These are phyloP conservation scores for Magnolia officinalis DNA, from an alignment of 164 flowering plant species.

Conservation along the genomic window DNA sequence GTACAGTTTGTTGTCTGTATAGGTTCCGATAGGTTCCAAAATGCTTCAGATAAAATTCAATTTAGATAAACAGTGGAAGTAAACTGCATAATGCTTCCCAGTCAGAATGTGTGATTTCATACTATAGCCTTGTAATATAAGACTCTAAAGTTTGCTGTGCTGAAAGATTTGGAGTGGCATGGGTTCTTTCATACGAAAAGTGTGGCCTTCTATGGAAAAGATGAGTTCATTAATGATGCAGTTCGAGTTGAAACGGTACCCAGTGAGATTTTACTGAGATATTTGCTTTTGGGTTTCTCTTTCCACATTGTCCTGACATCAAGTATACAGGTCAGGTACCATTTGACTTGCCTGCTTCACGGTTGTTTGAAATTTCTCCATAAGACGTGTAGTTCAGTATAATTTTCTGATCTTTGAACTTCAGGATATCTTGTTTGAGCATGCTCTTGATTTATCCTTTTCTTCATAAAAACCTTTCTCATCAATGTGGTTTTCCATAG, in stretches of 20 bases:
- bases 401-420: neutral
- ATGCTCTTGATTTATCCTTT: neutral
- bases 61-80: neutral
- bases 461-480: neutral
- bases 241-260: neutral
- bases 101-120: neutral
- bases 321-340: too few relatives aligned
- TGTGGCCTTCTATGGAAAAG: neutral
- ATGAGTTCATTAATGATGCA: neutral
- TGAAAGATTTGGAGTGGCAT: neutral
- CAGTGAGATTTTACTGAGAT: neutral
- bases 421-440: neutral
- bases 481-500: too few relatives aligned
- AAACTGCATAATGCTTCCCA: neutral
- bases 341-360: too few relatives aligned
- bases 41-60: neutral
- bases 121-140: neutral
- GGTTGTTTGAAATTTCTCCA: too few relatives aligned
- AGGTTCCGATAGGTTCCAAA: too few relatives aligned
- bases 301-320: too few relatives aligned
- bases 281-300: neutral
- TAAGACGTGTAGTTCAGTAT: neutral
- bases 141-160: neutral
- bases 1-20: too few relatives aligned
- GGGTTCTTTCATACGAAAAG: neutral